Evolutionary conservation across 371 early-diverging fungal species (phyloP).

Genomic region (Capillidium heterosporum): DNA sequence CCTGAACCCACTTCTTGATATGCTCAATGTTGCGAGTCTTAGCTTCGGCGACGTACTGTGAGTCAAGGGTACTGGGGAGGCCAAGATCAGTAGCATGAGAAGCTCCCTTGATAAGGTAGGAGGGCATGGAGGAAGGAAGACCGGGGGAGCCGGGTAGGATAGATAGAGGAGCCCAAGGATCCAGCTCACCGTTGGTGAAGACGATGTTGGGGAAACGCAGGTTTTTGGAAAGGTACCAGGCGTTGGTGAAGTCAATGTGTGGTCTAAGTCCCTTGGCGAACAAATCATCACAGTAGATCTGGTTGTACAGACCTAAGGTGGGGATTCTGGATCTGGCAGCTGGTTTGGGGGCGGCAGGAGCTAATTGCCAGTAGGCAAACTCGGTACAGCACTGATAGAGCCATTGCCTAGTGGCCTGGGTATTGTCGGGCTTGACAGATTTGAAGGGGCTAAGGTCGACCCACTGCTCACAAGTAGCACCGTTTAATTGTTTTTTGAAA

Average conservation of each 20-base stretch:
- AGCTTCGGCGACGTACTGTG: neutral
- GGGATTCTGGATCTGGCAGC: neutral
- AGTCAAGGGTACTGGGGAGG: neutral
- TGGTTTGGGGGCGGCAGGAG: slow-evolving; percentile 5
- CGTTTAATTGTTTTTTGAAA: neutral
- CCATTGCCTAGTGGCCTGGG: neutral
- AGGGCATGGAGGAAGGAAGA: neutral
- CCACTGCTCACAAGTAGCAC: neutral
- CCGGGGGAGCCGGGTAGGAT: neutral
- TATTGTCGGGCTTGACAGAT: neutral
- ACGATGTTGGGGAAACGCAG: neutral
- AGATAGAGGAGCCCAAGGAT: slow-evolving; percentile 1
- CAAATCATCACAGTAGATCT: neutral
- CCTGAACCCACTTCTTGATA: too few relatives aligned
- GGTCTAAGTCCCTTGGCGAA: neutral
- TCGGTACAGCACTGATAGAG: slow-evolving; percentile 5
- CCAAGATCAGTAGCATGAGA: neutral
- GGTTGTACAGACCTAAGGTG: neutral
- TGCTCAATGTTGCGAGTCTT: too few relatives aligned
- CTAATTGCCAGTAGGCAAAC: slow-evolving; percentile 5
- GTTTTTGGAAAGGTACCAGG: neutral
- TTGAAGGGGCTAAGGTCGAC: neutral
- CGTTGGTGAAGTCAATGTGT: neutral
- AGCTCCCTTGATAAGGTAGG: neutral
- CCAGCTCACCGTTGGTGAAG: slow-evolving; percentile 4